These are phyloP conservation scores for Hymenoscyphus albidus DNA, from an alignment of 2,329 filamentous ascomycete genomes.

Conservation along the genomic window DNA sequence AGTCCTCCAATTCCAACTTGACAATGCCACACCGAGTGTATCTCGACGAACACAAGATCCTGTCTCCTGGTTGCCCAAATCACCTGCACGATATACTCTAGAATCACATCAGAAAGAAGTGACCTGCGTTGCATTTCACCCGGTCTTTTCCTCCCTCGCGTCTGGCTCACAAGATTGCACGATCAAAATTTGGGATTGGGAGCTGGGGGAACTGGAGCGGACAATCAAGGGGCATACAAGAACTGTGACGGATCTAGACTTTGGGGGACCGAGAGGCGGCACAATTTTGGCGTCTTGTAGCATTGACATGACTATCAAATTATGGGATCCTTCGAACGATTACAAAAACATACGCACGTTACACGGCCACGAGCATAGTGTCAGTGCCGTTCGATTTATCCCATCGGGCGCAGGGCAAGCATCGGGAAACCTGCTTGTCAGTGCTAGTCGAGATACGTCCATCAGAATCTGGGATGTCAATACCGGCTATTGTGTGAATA, in stretches of 20 bases:
- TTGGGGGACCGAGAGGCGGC: neutral
- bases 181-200: neutral
- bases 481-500: neutral
- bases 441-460: neutral
- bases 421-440: neutral
- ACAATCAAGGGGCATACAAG: neutral
- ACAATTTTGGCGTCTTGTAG: neutral
- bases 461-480: neutral
- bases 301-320: neutral
- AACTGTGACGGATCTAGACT: neutral
- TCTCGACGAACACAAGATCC: neutral
- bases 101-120: neutral
- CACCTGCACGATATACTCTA: neutral
- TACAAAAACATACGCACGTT: neutral
- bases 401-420: neutral
- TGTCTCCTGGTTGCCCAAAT: neutral
- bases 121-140: neutral
- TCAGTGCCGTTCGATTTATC: neutral
- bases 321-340: neutral
- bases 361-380: neutral
- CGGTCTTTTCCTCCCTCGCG: neutral
- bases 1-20: neutral
- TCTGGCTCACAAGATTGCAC: neutral
- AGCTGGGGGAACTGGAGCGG: neutral
- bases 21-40: neutral